Evolutionary conservation across 331 rosid genomes (phyloP), one percentile per base, ranked within the genome.

Genomic region (Cydonia oblonga): DNA sequence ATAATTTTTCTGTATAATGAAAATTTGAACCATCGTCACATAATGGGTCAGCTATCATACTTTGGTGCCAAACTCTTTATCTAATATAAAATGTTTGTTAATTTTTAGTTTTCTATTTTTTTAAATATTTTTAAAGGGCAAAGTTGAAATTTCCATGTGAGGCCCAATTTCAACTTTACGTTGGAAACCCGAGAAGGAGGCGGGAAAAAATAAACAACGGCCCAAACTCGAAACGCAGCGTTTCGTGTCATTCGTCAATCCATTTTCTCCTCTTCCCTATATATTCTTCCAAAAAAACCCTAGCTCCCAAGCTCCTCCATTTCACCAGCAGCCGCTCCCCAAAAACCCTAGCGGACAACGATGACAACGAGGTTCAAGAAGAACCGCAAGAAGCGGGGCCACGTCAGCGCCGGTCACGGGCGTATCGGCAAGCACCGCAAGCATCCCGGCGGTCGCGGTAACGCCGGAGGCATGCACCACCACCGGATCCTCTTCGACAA

Each of bases 391-490:
- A 73, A 73, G 63, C 24, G 77, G 3, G 77, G 77, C 18, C 77
- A 73, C 62, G 77, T 73, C 13, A 62, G 70, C 33, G 77, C 77
- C n/a, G 70, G 70, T 1, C 77, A 73, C 10, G 78, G 78, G 2
- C 64, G 78, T 64, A 74, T 74, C 57, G 71, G 78, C 19, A 74
- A 74, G 71, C 78, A 74, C 56, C 63, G 78, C 9, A 74, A 74
- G 65, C 78, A 74, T 24, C 71, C 78, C 40, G 78, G 78, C 1
- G 78, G 78, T 23, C 71, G 71, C 24, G 78, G 78, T 30, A 74
- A 74, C 42, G 78, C 78, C 57, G 70, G 64, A 64, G 78, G 78
- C 1, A 74, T 74, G 78, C 78, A 74, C 78, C 78, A 74, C 78
- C 78, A 74, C 29, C 69, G 78, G 30, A 74, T 74, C 57, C 78